phyloP scores from a whole-genome alignment of 345 rosid species.

The Euphorbia peplus region DNA sequence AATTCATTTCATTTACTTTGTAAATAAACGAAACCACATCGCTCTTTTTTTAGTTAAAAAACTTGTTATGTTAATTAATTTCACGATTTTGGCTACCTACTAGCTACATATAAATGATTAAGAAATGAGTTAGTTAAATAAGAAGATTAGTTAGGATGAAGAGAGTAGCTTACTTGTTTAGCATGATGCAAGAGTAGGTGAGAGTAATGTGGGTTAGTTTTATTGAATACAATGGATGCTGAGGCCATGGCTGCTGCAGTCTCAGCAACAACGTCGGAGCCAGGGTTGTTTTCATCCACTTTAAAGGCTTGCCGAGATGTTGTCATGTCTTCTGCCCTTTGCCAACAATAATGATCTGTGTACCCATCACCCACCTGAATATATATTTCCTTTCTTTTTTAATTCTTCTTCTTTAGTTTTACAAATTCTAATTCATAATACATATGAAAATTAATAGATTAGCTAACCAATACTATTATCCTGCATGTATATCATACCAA shows the following conservation, averaged over 20 bases:
- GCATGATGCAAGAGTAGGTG: conserved; percentile 72
- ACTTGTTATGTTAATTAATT: too few relatives aligned
- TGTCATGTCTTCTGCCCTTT: conserved; percentile 96
- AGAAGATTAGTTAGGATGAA: too few relatives aligned
- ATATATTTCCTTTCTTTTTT: too few relatives aligned
- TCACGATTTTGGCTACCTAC: too few relatives aligned
- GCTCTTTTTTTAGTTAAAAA: too few relatives aligned
- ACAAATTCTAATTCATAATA: too few relatives aligned
- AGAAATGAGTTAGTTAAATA: too few relatives aligned
- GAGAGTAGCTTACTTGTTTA: conserved; percentile 43
- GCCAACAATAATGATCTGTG: conserved; percentile 95
- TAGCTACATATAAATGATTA: background rate
- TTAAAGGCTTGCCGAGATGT: conserved; percentile 65
- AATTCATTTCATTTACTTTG: background rate
- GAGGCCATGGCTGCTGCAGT: conserved; percentile 90
- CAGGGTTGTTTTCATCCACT: conserved; percentile 66
- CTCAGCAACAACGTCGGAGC: conserved; percentile 77
- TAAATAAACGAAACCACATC: too few relatives aligned
- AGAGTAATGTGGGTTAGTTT: conserved; percentile 67
- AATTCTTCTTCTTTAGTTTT: too few relatives aligned
- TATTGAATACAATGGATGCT: conserved; percentile 69
- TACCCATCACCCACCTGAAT: conserved; percentile 81
- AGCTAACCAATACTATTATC: too few relatives aligned
- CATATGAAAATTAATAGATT: too few relatives aligned
- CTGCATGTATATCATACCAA: too few relatives aligned